Evolutionary conservation across 257 asterid species (phyloP).

Genomic region (Ballota nigra): DNA sequence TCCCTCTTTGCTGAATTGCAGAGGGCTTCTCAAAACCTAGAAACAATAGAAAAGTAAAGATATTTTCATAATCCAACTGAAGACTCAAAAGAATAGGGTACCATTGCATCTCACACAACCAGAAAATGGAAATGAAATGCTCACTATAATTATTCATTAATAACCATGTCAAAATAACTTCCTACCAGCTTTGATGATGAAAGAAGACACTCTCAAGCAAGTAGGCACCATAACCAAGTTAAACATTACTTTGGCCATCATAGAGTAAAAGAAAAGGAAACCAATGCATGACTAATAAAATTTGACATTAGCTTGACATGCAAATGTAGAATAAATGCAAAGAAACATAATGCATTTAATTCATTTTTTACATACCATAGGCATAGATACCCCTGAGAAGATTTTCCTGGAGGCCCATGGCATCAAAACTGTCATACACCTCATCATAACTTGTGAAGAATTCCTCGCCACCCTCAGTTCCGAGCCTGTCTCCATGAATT

Average conservation of each 20-base stretch:
- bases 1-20: slow-evolving; percentile 63
- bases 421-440: slow-evolving; percentile 58
- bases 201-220: background rate
- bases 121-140: background rate
- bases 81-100: background rate
- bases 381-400: slow-evolving; percentile 64
- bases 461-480: slow-evolving; percentile 44
- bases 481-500: slow-evolving; percentile 43
- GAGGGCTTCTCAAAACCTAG: slow-evolving; percentile 67
- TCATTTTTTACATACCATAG: slow-evolving; percentile 37
- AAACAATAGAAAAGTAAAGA: background rate
- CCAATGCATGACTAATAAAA: background rate
- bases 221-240: background rate
- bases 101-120: background rate
- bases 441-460: slow-evolving; percentile 60
- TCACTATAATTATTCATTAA: background rate
- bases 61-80: background rate
- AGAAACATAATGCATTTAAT: background rate
- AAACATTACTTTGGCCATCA: background rate
- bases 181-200: background rate
- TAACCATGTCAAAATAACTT: background rate
- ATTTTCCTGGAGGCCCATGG: slow-evolving; percentile 59
- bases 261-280: background rate
- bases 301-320: background rate
- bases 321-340: background rate